phyloP scores from a whole-genome alignment of 176 grass and related monocot species.

The Carex parvula region DNA sequence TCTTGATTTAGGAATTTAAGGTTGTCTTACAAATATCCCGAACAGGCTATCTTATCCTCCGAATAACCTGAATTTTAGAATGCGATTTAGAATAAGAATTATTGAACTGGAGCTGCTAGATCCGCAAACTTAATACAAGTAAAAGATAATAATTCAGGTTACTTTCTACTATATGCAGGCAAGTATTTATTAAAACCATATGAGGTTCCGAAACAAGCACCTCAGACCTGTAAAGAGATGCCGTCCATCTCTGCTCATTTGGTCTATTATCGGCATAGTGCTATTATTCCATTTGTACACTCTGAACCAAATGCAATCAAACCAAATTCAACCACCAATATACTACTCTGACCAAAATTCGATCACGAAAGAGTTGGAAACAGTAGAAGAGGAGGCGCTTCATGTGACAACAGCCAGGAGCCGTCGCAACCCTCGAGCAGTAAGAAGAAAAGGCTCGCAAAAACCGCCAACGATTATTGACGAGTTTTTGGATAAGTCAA shows the following conservation, averaged over 20 bases:
- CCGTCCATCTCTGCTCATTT: not conserved
- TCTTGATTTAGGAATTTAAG: slow-evolving; percentile 4
- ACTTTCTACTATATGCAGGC: not conserved
- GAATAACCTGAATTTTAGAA: not conserved
- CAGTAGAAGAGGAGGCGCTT: slow-evolving; percentile 70
- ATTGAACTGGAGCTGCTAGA: slow-evolving; percentile 6
- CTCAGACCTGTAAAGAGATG: slow-evolving; percentile 26
- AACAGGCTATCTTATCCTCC: not conserved
- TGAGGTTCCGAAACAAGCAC: slow-evolving; percentile 27
- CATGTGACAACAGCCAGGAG: slow-evolving; percentile 46
- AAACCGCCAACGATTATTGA: slow-evolving; percentile 68
- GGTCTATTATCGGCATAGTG: slow-evolving; percentile 41
- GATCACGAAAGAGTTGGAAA: slow-evolving; percentile 51
- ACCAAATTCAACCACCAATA: not conserved
- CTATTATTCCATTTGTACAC: slow-evolving; percentile 63
- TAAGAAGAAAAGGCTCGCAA: slow-evolving; percentile 71
- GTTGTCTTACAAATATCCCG: not conserved
- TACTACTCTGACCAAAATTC: slow-evolving; percentile 20
- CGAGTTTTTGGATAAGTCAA: slow-evolving; percentile 85
- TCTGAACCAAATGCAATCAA: slow-evolving; percentile 20
- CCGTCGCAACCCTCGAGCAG: slow-evolving; percentile 75
- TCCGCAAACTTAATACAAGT: not conserved
- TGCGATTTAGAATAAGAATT: not conserved
- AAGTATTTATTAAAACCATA: slow-evolving; percentile 10
- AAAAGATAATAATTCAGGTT: slow-evolving; percentile 13